Evolutionary conservation across 163 green algal species (phyloP), one percentile per base, ranked within the genome.

Genomic region (Scenedesmus sp.): DNA sequence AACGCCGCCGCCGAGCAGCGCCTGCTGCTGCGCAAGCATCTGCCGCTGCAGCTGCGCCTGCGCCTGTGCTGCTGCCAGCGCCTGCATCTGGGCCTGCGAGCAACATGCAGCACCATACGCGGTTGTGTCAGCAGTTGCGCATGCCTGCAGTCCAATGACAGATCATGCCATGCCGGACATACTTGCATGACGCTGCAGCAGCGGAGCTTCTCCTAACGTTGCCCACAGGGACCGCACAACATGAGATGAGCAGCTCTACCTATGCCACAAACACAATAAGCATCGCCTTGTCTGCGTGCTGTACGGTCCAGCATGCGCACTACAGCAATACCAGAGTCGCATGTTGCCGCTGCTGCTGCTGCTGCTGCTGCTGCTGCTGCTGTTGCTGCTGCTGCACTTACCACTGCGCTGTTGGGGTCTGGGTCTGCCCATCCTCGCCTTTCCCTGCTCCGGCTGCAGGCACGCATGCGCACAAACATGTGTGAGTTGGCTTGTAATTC

Each of bases 1-100:
- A 73, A 52, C 59, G 74, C 54, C 10, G 81, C 54, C 20, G 52
- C 81, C 83, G 2, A 89, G 88, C n/a, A 89, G 76, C 12, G 87
- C 74, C 57, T 91, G 87, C 59, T 91, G 87, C 87, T 92, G 88
- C 23, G 54, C 79, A 26, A 88, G 62, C 81, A 92, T 89, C 88
- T 92, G 88, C 88, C 88, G 81, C 88, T 92, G 88, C 66, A 92
- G 60, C 81, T 92, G 88, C 54, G 88, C 88, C 54, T 91, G 87
- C 26, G 87, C 88, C 56, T 92, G 57, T 6, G 67, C 88, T 79
- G 89, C 89, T 16, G 89, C 82, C 26, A 92, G 54, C 59, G 89
- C 89, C 26, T 92, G 89, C 89, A 90, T 90, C 16, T 92, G 88
- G 15, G 88, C 81, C 88, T 92, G 88, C 64, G 23, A 2, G 70